Base-by-base conservation (phyloP, 2,329 filamentous ascomycete species). In the Aspergillus hiratsukae region DNA sequence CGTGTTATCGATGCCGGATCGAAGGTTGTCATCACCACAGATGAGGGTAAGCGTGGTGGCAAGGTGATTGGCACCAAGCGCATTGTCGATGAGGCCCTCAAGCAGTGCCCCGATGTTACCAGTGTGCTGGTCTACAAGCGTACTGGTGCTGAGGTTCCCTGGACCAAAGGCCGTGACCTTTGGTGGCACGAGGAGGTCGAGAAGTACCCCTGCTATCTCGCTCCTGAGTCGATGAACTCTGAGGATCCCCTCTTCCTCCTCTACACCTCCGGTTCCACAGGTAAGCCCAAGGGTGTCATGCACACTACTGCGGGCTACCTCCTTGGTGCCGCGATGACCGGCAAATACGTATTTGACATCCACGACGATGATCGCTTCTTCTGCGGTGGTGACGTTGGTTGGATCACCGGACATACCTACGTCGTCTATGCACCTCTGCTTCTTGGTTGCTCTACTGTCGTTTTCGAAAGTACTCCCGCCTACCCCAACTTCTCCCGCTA, bases 131-230 rank as follows among this genome's bases (percentile, higher is more conserved):
- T 99, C 55, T 97, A 87, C 83, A 93, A 96, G 84, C 89, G 94
- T 67, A 99, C 94, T 40, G 93, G 93, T 52, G 87, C 91, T 50
- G 91, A 97, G 53, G 87, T 97, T 21, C 92, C 93, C 62, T 93
- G 89, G 89, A 96, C 91, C 52, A 77, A 85, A 64, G 91, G 91
- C 63, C 87, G 94, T 69, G 94, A 99, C 76, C 83, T 85, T 71
- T 99, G 94, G 94, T 99, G 94, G 94, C 91, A 97, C 76, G 94
- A 97, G 80, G 93, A 97, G 83, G 87, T 93, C 54, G 90, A 95
- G 74, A 97, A 97, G 81, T 97, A 91, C 85, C 94, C 94, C 61
- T 83, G 86, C 67, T 97, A 97, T 81, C 87, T 95, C 70, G 81
- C 93, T 29, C 92, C 93, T 10, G 92, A 95, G 81, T 77, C 86